These are phyloP conservation scores for Volvox reticuliferus DNA, from an alignment of 139 green algal genomes.

Conservation along the genomic window DNA sequence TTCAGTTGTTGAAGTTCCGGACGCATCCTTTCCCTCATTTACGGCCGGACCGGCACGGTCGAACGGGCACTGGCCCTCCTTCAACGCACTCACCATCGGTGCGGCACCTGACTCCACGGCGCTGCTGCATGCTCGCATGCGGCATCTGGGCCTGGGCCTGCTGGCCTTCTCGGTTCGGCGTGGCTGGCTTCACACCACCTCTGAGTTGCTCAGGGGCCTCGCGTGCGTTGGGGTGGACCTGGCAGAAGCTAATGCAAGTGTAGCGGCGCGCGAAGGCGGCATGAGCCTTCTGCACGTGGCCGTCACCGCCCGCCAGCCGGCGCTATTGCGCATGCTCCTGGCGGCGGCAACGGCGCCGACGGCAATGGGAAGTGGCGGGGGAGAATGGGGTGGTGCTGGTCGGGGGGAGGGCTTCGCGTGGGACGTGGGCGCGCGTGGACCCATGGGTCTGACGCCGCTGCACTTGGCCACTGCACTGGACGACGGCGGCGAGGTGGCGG, in stretches of 20 bases:
- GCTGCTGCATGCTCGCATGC: conserved; percentile 11
- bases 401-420: not conserved
- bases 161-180: not conserved
- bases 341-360: not conserved
- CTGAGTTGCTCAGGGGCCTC: conserved; percentile 5
- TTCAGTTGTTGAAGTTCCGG: too few species aligned
- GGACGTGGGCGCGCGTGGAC: conserved; percentile 10
- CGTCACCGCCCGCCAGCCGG: not conserved
- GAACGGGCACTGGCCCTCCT: too few species aligned
- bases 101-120: not conserved
- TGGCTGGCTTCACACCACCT: not conserved
- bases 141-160: conserved; percentile 15
- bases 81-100: not conserved
- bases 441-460: conserved; percentile 21
- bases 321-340: not conserved
- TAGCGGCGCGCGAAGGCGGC: conserved; percentile 12
- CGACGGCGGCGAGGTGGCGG: conserved; percentile 10
- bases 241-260: not conserved
- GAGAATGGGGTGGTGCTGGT: not conserved
- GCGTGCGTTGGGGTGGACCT: not conserved
- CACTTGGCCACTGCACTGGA: conserved; percentile 12
- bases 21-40: too few species aligned
- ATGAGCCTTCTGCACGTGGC: conserved; percentile 28
- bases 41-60: too few species aligned
- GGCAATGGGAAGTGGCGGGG: not conserved